These are phyloP conservation scores for Linum lewisii DNA, from an alignment of 345 rosid genomes.

Conservation along the genomic window DNA sequence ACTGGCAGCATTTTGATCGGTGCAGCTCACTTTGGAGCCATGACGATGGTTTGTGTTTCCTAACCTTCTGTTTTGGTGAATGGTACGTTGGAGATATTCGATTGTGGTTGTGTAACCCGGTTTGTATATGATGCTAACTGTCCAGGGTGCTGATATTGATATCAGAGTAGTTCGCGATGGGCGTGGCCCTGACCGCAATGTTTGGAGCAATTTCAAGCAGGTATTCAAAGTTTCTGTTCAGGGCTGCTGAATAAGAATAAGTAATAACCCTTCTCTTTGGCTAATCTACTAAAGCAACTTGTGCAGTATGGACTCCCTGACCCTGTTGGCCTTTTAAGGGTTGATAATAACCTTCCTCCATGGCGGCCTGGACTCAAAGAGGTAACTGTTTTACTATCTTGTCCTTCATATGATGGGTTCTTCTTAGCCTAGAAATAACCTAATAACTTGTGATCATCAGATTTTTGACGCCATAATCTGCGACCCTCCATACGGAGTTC, in stretches of 20 bases:
- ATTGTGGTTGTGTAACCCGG: neutral
- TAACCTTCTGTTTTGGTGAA: neutral
- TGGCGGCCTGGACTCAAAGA: constrained; percentile 84
- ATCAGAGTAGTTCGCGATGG: constrained; percentile 95
- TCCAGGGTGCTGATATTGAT: constrained; percentile 95
- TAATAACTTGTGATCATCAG: constrained; percentile 21
- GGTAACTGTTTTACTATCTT: constrained; percentile 31
- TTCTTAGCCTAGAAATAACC: neutral
- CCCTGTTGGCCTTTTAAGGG: constrained; percentile 76
- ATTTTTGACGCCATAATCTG: constrained; percentile 83
- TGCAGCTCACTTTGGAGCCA: constrained; percentile 88
- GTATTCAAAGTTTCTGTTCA: constrained; percentile 26
- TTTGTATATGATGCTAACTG: neutral
- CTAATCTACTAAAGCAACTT: neutral
- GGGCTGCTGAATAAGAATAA: constrained; percentile 7
- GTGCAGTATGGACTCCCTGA: constrained; percentile 80
- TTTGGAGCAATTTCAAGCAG: constrained; percentile 99
- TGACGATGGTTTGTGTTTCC: constrained; percentile 56
- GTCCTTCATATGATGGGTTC: neutral
- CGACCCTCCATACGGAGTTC: constrained; percentile 94
- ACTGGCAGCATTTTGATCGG: constrained; percentile 94
- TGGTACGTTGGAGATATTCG: neutral
- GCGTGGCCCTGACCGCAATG: constrained; percentile 92
- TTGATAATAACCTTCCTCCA: constrained; percentile 93
- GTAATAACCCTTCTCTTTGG: constrained; percentile 10